A percentile compares a stretch with the other conserved stretches of the same genome.
Conservation (phyloP, 2,329 filamentous ascomycete genomes). For the Penicillium sp. region DNA sequence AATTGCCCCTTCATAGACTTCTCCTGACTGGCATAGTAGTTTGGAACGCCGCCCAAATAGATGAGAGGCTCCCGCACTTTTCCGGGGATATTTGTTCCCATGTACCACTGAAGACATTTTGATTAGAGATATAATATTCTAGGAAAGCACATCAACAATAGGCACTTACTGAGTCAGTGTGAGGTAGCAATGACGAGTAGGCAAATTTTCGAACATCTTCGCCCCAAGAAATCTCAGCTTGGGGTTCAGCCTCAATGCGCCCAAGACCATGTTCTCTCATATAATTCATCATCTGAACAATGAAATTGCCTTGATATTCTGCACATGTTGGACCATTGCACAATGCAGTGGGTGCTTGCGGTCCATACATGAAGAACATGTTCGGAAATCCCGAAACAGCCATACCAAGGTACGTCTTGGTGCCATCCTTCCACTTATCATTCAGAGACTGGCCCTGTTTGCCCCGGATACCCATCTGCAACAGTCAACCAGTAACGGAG, state of each 20-base stretch:
- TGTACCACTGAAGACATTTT: too few relatives aligned
- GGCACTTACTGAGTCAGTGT: too few relatives aligned
- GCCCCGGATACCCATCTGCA: background rate
- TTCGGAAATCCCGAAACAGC: constrained; percentile 52
- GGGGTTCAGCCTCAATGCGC: constrained; percentile 49
- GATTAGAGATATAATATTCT: too few relatives aligned
- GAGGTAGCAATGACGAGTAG: too few relatives aligned
- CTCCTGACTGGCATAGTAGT: too few relatives aligned
- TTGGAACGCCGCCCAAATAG: background rate
- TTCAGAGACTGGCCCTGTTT: background rate
- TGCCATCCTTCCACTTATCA: background rate
- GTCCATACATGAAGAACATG: constrained; percentile 59
- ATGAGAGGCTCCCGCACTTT: background rate
- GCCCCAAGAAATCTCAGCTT: constrained; percentile 55
- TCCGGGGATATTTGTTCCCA: background rate
- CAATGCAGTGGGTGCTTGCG: constrained; percentile 61
- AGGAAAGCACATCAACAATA: too few relatives aligned
- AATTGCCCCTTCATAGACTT: too few relatives aligned
- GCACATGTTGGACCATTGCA: constrained; percentile 60
- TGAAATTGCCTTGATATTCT: constrained; percentile 63
- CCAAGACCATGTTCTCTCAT: constrained; percentile 15
- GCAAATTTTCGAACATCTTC: too few relatives aligned
- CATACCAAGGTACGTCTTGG: constrained; percentile 48
- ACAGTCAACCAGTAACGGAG: background rate
- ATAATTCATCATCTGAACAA: constrained; percentile 50